These are phyloP conservation scores for Penicillium diatomitis DNA, from an alignment of 495 filamentous ascomycete species.

Conservation along the genomic window DNA sequence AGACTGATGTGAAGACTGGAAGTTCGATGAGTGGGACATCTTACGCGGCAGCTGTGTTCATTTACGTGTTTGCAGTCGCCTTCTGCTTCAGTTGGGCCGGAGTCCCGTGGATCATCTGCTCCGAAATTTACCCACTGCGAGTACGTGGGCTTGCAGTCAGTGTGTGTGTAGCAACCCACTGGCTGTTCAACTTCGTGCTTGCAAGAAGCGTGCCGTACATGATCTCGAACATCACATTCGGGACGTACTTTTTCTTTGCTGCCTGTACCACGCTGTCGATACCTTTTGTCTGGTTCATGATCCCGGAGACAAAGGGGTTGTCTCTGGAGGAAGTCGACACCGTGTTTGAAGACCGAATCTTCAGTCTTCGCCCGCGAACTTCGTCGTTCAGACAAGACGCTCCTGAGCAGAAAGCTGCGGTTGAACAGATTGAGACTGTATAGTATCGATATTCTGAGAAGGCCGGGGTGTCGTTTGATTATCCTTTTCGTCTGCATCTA, in stretches of 20 bases:
- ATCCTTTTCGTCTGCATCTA: too few species aligned
- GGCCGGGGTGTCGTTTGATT: too few species aligned
- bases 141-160: conserved; percentile 42
- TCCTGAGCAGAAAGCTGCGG: conserved; percentile 1
- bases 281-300: conserved; percentile 35
- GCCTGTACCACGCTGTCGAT: conserved; percentile 21
- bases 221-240: conserved; percentile 29
- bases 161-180: conserved; percentile 20
- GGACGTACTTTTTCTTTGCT: conserved; percentile 34
- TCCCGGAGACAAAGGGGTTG: conserved; percentile 12
- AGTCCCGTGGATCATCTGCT: conserved; percentile 46
- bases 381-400: neutral
- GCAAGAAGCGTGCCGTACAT: conserved; percentile 21
- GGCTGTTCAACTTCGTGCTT: conserved; percentile 12
- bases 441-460: neutral
- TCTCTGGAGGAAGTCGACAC: conserved; percentile 10
- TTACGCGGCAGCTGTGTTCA: conserved; percentile 1
- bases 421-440: conserved; percentile 6
- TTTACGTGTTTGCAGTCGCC: conserved; percentile 3
- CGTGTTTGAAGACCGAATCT: conserved; percentile 3
- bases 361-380: neutral
- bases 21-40: neutral
- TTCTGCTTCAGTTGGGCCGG: conserved; percentile 20
- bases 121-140: conserved; percentile 29
- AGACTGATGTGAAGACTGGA: neutral